Base-by-base conservation (phyloP, 78 protist species). In the Capsaspora owczarzaki region DNA sequence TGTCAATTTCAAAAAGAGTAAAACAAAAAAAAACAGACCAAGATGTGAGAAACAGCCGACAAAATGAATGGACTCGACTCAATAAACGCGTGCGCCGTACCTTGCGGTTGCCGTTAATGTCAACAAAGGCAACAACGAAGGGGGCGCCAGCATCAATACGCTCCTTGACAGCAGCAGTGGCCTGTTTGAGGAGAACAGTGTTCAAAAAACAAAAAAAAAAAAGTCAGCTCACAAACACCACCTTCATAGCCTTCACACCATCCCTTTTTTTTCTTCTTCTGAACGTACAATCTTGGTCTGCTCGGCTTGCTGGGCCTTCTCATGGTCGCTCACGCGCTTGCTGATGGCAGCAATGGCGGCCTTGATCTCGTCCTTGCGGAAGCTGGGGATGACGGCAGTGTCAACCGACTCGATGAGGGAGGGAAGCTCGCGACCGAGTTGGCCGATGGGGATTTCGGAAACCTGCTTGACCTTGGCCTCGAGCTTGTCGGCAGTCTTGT, bases 311-410 rank as follows among this genome's bases (percentile, higher is more conserved):
- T 20, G 33, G 6, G 51, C 60, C 38, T 61, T 42, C 53, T 61
- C 74, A 22, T 10, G 20, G 53, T 78, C 76, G 42, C 5, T 40
- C 10, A 22, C 22, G 35, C 43, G 31, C 61, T 63, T 37, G 61
- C 61, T 61, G 51, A 25, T 35, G 23, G 6, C 37, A 19, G 31
- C 22, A n/a, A 71, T 37, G 16, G 2, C 60, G 42, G 27, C 74
- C 56, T 74, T 80, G 40, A 85, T 8, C 78, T 22, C 40, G 25
- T 49, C 78, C 84, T 85, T 79, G 63, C 25, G 46, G 38, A 42
- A 42, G 49, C 38, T 38, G 44, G 84, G 76, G 51, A 85, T 1
- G 47, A 40, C 41, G 80, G 63, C 61, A 37, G 23, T 68, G 68
- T 43, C 75, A 12, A 84, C 47, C 75, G 68, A 66, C 33, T 4